Percentiles rank a stretch among this genome's conserved stretches.
Evolutionary conservation across 2,329 filamentous ascomycete genomes (phyloP).

Genomic region (Penicillium verrucosum): DNA sequence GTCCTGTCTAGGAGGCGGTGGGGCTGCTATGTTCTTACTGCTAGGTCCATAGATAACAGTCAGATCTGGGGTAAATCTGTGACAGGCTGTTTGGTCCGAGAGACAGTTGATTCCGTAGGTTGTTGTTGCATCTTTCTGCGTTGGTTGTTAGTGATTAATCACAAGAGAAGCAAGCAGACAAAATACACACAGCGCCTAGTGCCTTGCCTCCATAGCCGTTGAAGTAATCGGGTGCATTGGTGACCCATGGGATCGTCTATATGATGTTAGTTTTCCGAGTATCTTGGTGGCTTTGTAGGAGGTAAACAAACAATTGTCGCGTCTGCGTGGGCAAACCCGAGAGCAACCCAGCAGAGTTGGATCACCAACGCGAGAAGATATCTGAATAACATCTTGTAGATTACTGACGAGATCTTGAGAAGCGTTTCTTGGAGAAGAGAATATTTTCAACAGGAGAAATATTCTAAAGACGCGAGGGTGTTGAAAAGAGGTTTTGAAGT

Average conservation of each 20-base stretch:
- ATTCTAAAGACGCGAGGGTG: background rate
- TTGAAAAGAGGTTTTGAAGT: background rate
- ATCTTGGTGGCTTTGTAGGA: too few species aligned
- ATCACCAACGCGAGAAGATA: background rate
- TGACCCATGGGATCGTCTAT: slow-evolving; percentile 7
- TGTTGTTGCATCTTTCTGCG: background rate
- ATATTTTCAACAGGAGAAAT: background rate
- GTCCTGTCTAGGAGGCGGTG: background rate
- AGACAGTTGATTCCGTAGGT: slow-evolving; percentile 9
- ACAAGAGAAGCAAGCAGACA: background rate
- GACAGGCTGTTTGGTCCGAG: background rate
- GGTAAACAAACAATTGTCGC: slow-evolving; percentile 3
- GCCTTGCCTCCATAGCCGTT: slow-evolving; percentile 5
- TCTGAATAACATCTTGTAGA: background rate
- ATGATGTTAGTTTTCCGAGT: background rate
- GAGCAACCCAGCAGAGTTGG: background rate
- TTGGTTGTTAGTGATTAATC: background rate
- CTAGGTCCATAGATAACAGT: background rate
- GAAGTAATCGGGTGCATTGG: slow-evolving; percentile 5
- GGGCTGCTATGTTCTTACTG: background rate
- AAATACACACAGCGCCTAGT: background rate
- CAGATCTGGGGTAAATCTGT: slow-evolving; percentile 3
- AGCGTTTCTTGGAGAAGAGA: background rate
- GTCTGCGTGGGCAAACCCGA: background rate
- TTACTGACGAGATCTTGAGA: background rate